Conservation (phyloP, 2,329 filamentous ascomycete genomes). For the Colletotrichum tropicale region DNA sequence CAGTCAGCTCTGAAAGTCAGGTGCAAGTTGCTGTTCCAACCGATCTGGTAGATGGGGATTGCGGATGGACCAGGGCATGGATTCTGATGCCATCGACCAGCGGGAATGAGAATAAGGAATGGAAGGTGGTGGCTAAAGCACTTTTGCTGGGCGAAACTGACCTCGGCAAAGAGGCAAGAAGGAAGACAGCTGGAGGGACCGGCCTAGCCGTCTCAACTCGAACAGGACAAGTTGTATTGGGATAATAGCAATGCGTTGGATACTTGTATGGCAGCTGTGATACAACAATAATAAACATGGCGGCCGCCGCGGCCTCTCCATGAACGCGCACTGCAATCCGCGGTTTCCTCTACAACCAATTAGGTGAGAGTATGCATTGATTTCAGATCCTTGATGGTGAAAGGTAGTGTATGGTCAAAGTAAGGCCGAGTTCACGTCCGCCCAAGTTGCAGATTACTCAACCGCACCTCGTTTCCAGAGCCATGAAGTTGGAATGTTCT, state of each 20-base stretch:
- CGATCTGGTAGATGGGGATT: neutral
- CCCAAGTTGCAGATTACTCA: neutral
- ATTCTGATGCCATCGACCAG: neutral
- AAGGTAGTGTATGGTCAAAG: neutral
- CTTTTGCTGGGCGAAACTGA: neutral
- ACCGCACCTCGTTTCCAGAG: neutral
- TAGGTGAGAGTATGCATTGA: neutral
- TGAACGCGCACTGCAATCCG: neutral
- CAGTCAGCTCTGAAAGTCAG: neutral
- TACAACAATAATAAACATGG: neutral
- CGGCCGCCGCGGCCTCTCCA: neutral
- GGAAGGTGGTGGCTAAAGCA: neutral
- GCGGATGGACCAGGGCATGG: constrained; percentile 1
- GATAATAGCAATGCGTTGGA: neutral
- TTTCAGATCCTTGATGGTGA: neutral
- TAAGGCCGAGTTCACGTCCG: neutral
- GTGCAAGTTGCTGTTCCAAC: neutral
- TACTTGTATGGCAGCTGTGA: neutral
- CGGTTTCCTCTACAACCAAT: neutral
- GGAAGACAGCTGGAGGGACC: neutral
- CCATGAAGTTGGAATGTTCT: rapidly evolving
- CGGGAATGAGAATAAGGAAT: neutral
- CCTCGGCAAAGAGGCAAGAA: neutral
- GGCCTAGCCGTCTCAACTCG: neutral
- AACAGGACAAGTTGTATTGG: neutral